Evolutionary conservation across 495 filamentous ascomycete genomes (phyloP), one percentile per base, ranked within the genome.

Genomic region (Penicillium longicatenatum): DNA sequence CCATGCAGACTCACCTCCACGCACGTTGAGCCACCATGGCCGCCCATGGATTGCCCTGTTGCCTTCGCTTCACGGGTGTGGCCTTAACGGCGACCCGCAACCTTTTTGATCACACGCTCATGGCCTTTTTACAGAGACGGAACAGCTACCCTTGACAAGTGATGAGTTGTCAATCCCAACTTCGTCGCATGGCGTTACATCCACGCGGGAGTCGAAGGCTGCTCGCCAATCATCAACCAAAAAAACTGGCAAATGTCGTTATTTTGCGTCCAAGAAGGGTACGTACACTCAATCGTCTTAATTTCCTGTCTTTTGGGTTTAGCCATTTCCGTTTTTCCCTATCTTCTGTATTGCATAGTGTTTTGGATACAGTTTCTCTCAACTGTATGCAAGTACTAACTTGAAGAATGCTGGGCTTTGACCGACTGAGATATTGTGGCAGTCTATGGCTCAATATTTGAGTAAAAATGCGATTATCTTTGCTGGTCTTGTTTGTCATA

Each of bases 31-130:
- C 49, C 31, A 41, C 35, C 50, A 22, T 16, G 50, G 12, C 31
- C 11, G 14, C 6, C 20, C 50, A 24, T 42, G 33, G 21, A 19
- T 31, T 10, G 17, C 33, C 48, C 17, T 51, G 21, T 21, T 20
- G 17, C 48, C 48, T 39, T 35, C 4, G 17, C 24, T 52, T 45
- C 44, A 57, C 62, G 59, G 62, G 39, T 51, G 50, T 53, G 58
- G 61, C 58, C 64, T 58, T 44, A 42, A 54, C 64, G 66, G 14
- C 45, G 45, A 66, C 56, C 66, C 70, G 68, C 57, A 72, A 64
- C 62, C 57, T 66, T 65, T 70, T 57, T 66, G 71, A 67, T 74
- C 70, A 74, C 70, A 73, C 71, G 71, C 71, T 69, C 63, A 68
- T 51, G 16, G 14, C 24, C 26, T 58, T 61, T 58, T 41, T 62